Evolutionary conservation across 257 asterid genomes (phyloP).

Genomic region (Ligustrum vulgare): DNA sequence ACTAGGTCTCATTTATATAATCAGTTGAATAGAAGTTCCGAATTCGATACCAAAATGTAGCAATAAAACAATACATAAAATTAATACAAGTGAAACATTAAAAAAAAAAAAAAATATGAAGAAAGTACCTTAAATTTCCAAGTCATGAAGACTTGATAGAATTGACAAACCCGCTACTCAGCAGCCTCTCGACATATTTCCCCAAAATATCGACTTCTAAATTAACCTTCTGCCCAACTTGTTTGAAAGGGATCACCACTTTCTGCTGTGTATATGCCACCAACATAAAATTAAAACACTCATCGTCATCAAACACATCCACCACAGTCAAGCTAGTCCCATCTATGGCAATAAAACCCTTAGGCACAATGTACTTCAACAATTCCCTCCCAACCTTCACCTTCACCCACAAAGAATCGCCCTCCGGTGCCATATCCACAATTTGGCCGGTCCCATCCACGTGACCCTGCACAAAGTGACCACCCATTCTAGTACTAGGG

Average conservation of each 20-base stretch:
- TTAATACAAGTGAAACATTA: background rate
- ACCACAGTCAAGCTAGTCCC: constrained; percentile 93
- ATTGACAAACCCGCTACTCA: constrained; percentile 51
- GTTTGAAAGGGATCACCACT: constrained; percentile 71
- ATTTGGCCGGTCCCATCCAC: constrained; percentile 84
- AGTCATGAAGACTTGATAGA: constrained; percentile 40
- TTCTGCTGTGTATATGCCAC: constrained; percentile 77
- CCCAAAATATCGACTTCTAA: constrained; percentile 94
- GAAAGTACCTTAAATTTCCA: constrained; percentile 11
- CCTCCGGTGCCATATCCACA: constrained; percentile 53
- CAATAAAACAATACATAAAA: background rate
- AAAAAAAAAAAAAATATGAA: background rate
- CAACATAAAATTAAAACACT: constrained; percentile 71
- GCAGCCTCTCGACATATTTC: constrained; percentile 49
- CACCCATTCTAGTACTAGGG: constrained; percentile 88
- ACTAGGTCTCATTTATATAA: background rate
- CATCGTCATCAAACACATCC: constrained; percentile 71
- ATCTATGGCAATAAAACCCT: constrained; percentile 80
- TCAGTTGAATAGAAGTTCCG: background rate
- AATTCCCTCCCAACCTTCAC: constrained; percentile 54
- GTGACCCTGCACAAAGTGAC: constrained; percentile 93
- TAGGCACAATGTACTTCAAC: constrained; percentile 80
- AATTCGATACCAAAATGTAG: background rate
- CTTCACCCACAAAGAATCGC: constrained; percentile 85
- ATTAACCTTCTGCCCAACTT: constrained; percentile 82